phyloP scores from a whole-genome alignment of 2,329 filamentous ascomycete species.

The Aspergillus sp. region DNA sequence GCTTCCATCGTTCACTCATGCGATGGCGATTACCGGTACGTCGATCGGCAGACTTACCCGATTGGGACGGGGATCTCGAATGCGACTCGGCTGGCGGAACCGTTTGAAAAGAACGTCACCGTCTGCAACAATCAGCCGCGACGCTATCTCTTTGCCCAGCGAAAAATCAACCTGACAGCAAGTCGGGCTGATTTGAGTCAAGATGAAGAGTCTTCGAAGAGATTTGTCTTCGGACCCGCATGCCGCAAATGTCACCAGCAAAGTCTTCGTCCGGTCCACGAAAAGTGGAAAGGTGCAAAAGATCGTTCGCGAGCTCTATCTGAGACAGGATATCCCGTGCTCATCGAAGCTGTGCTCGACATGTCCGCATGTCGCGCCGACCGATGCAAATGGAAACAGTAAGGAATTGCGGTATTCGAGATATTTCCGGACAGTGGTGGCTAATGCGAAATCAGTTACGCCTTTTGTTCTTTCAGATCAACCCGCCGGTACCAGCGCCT shows the following conservation, averaged over 20 bases:
- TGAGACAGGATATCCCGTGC: conserved; percentile 95
- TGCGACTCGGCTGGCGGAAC: conserved; percentile 14
- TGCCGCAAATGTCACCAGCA: conserved; percentile 81
- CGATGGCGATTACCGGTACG: background rate
- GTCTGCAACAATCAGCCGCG: conserved; percentile 9
- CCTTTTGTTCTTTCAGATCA: conserved; percentile 87
- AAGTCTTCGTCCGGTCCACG: conserved; percentile 91
- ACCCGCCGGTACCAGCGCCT: conserved; percentile 78
- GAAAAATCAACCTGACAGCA: conserved; percentile 4
- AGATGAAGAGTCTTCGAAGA: conserved; percentile 65
- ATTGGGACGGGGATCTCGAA: conserved; percentile 18
- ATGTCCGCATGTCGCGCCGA: conserved; percentile 73
- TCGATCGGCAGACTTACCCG: conserved; percentile 24
- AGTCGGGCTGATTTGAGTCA: conserved; percentile 17
- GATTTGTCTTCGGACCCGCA: conserved; percentile 53
- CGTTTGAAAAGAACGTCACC: conserved; percentile 14
- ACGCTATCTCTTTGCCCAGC: conserved; percentile 20
- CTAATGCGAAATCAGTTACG: conserved; percentile 54
- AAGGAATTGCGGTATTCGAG: conserved; percentile 16
- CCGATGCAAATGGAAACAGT: conserved; percentile 78
- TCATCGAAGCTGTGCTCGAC: conserved; percentile 82
- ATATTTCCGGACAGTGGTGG: conserved; percentile 8
- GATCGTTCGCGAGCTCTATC: conserved; percentile 93
- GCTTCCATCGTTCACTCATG: background rate
- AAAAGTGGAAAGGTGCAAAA: conserved; percentile 98